phyloP scores from a whole-genome alignment of 768 basidiomycete species.

The Mycena sanguinolenta region DNA sequence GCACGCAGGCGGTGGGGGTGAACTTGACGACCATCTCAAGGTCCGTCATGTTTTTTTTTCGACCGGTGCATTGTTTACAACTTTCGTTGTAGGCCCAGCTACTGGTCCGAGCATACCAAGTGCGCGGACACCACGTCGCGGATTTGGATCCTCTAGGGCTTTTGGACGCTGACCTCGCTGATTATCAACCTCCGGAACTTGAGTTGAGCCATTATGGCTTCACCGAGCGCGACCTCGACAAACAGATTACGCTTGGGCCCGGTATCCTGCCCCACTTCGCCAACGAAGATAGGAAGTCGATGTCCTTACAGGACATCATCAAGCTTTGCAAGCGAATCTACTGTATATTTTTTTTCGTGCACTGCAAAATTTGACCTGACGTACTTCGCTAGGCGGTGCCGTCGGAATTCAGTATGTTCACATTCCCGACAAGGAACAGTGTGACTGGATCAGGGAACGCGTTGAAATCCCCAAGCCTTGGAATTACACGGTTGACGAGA shows the following conservation, averaged over 20 bases:
- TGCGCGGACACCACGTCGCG: slow-evolving; percentile 96
- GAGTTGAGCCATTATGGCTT: slow-evolving; percentile 96
- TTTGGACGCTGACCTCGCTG: slow-evolving; percentile 87
- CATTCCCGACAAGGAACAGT: slow-evolving; percentile 98
- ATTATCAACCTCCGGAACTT: slow-evolving; percentile 87
- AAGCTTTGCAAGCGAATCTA: slow-evolving; percentile 92
- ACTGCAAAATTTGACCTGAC: slow-evolving; percentile 1
- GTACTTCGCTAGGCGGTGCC: slow-evolving; percentile 72
- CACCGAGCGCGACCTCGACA: slow-evolving; percentile 93
- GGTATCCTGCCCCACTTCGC: slow-evolving; percentile 97
- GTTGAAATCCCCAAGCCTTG: slow-evolving; percentile 96
- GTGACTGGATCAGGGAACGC: slow-evolving; percentile 98
- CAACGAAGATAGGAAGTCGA: slow-evolving; percentile 84
- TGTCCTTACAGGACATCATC: slow-evolving; percentile 94
- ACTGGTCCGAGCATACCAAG: slow-evolving; percentile 98
- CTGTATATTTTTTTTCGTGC: slow-evolving; percentile 67
- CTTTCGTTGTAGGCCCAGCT: slow-evolving; percentile 86
- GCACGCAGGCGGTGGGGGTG: slow-evolving; percentile 75
- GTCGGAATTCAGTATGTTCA: slow-evolving; percentile 94
- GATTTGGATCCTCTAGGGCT: slow-evolving; percentile 97
- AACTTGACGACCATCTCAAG: slow-evolving; percentile 95
- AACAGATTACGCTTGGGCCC: slow-evolving; percentile 93
- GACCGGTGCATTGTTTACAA: slow-evolving; percentile 6
- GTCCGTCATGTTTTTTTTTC: slow-evolving; percentile 56
- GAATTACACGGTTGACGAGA: slow-evolving; percentile 98